Evolutionary conservation across 225 moss, liverwort and hornwort species (phyloP), one percentile per base, ranked within the genome.

Genomic region (Lunularia cruciata): DNA sequence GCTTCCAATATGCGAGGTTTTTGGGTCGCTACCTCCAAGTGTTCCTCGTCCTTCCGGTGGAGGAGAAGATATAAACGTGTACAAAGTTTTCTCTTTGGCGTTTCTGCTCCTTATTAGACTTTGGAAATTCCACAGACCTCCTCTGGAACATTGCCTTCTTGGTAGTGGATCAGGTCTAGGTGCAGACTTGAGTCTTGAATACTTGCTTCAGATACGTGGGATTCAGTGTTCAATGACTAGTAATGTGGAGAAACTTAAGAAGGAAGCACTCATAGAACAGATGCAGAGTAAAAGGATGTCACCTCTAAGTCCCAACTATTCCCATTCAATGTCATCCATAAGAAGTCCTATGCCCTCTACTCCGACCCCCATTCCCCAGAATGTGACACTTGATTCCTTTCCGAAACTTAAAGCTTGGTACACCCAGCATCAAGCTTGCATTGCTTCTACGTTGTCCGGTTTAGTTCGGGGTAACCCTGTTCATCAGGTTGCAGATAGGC

Each of bases 91-190:
- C 68, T 86, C 92, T 30, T 53, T 76, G 47, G 86, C 95, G 13
- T 92, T 95, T 67, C 83, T 95, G 42, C 82, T 87, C 53, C 80
- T 95, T 12, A 78, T 88, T 58, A 90, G 90, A 81, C 86, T 95
- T 49, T 95, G 95, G 95, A 90, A 92, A 71, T 95, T 88, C 80
- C 90, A 92, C 67, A 84, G 95, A 57, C 92, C 95, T 47, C 95
- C 95, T 46, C 75, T 90, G 65, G 95, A 95, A 48, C 92, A 95
- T 62, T 95, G 92, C 75, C 69, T 95, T 58, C 86, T 95, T 54
- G 95, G 95, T 6, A 87, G 92, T 76, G 95, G 92, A 36, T 84
- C 92, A 47, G 90, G 92, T 37, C 75, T 95, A 11, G 92, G 95
- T 53, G 92, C 95, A 71, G 95, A 95, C 65, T 72, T 95, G 23